Base-by-base conservation (phyloP, 2,329 filamentous ascomycete genomes). In the Aurifilum marmelostoma region DNA sequence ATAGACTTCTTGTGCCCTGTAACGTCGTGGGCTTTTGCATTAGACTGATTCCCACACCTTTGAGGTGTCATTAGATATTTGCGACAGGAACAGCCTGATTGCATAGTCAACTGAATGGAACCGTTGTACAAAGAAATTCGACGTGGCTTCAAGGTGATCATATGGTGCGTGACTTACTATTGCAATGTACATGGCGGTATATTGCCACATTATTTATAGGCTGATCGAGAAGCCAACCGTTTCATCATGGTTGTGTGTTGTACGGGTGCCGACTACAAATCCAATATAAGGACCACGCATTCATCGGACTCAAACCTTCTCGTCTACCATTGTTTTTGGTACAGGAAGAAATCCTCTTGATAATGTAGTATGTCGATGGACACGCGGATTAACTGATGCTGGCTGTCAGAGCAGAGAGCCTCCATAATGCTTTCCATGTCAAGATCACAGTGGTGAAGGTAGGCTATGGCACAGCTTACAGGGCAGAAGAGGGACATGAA, bases 1-100 rank as follows among this genome's bases (percentile, higher is more conserved):
- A 78, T 79, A 79, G 77, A 79, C 71, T 74, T 76, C 8, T 64
- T 65, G 71, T 47, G 27, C 65, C 41, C 58, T 24, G 43, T 52
- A 60, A 27, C 8, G 43, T 71, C 59, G 54, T 63, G 47, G 63
- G 73, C 72, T 67, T 74, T 74, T 75, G 75, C 76, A 77, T 77
- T 76, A 77, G 76, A 77, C 68, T 71, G 67, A 70, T 73, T 71
- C 71, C 56, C 69, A 72, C 66, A 67, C 71, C 72, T 71, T 54
- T 47, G 9, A 73, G 39, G 67, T 68, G 56, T 65, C 74, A 74
- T n/a, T 74, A 76, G 73, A 74, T 67, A 54, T 61, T n/a, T 70
- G 69, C 56, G 64, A 63, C 67, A 69, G 63, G 54, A 61, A 43
- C 52, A 52, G 62, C 59, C 67, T 65, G 59, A 62, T 65, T n/a